A percentile compares a stretch with the other conserved stretches of the same genome.
Conservation (phyloP, 306 rosid genomes). For the Glycine tomentella region DNA sequence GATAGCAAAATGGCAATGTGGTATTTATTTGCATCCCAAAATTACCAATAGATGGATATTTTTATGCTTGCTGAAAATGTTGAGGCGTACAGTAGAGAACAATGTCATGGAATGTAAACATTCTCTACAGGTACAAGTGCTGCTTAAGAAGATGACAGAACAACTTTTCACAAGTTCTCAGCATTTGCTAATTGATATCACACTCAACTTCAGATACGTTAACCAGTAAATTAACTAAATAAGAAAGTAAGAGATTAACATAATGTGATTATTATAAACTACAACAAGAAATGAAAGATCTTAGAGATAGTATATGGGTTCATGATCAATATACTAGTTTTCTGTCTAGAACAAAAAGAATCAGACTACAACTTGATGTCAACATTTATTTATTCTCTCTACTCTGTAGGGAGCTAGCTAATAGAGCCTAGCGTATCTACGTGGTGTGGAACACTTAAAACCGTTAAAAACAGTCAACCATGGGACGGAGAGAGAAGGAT, state of each 20-base stretch:
- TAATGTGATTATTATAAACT: background rate
- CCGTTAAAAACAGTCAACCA: conserved; percentile 16
- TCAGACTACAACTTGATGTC: conserved; percentile 18
- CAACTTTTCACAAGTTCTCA: too few relatives aligned
- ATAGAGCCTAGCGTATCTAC: conserved; percentile 4
- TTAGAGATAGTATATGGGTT: background rate
- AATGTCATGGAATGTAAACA: conserved; percentile 14
- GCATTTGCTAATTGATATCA: conserved; percentile 5
- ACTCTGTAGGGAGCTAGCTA: background rate
- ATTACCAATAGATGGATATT: conserved; percentile 16
- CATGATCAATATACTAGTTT: background rate
- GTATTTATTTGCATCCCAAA: background rate
- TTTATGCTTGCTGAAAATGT: conserved; percentile 15
- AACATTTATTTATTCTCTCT: conserved; percentile 34
- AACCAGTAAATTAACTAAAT: background rate
- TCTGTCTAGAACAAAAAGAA: conserved; percentile 8
- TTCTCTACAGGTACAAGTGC: background rate
- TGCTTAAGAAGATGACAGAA: background rate
- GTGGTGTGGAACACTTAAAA: conserved; percentile 19
- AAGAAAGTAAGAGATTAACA: background rate
- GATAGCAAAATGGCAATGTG: background rate
- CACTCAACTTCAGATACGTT: background rate
- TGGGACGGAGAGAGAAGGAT: conserved; percentile 25
- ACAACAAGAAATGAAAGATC: background rate
- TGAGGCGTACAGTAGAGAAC: conserved; percentile 15